Base-by-base conservation (phyloP, 1,284 basidiomycete species). In the Gomphus bonarii region DNA sequence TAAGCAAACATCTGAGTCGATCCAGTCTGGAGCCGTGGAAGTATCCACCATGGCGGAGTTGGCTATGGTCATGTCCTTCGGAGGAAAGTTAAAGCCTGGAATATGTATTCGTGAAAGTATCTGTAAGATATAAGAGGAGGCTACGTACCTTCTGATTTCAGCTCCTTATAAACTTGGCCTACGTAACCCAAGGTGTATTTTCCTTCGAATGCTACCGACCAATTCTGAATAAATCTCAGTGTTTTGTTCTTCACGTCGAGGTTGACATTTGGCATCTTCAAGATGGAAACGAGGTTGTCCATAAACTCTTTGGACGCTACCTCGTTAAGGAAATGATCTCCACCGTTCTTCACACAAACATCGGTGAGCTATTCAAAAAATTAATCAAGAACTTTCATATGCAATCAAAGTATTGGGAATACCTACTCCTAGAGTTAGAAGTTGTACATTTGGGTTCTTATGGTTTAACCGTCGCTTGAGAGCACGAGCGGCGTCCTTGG, bases 301-400 rank as follows among this genome's bases (percentile, higher is more conserved):
- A 95, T 87, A 68, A 98, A 95, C 67, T 97, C 94, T 59, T 88
- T 80, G 12, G 91, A 91, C 3, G 88, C 84, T 51, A 95, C 73
- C 67, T 95, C 91, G 2, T 70, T 70, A 48, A 99, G 74, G 66
- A 99, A 99, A 57, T 85, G 83, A 63, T 97, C 93, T 0, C 97
- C 97, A 10, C 93, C 93, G 66, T 99, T 99, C 84, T 99, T 99
- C 71, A 99, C 82, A 65, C 93, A 97, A 11, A 88, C 80, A 72
- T 99, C 97, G 53, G 91, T 85, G 52, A 98, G 75, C 90, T 16
- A 36, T 28, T 5, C 25, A 38, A 30, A 55, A 20, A n/a, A 60
- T 55, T 60, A 16, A 54, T 59, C 52, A 55, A 52, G 35, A 54
- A 52, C 43, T 51, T 40, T 49, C 42, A 55, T 31, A 40, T 28